Evolutionary conservation across 768 basidiomycete genomes (phyloP).

Genomic region (Rhodocollybia butyracea): DNA sequence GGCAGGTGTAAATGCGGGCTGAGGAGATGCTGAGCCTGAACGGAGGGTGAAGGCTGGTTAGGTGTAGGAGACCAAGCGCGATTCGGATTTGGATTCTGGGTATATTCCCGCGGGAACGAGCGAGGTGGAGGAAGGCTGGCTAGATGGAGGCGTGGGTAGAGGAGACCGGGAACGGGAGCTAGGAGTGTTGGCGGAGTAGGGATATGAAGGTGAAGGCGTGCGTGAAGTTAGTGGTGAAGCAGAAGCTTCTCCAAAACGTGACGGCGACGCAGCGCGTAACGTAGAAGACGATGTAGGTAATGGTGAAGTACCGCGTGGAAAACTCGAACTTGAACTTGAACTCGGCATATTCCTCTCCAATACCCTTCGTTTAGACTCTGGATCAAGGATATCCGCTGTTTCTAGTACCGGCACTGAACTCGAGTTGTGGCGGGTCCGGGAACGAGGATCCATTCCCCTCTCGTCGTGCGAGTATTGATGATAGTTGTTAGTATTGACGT

Average conservation of each 20-base stretch:
- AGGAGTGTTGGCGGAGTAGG: too few relatives aligned
- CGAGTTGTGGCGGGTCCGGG: conserved; percentile 6
- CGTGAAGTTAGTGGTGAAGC: neutral
- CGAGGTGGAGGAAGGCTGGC: too few relatives aligned
- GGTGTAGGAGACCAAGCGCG: neutral
- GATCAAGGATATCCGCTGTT: conserved; percentile 24
- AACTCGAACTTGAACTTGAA: too few relatives aligned
- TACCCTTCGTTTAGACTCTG: conserved; percentile 44
- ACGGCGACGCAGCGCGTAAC: neutral
- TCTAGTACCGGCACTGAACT: conserved; percentile 6
- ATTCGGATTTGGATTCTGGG: too few relatives aligned
- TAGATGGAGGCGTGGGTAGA: too few relatives aligned
- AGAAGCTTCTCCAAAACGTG: neutral
- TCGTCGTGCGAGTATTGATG: too few relatives aligned
- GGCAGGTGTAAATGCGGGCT: conserved; percentile 6
- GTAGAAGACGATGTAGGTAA: neutral
- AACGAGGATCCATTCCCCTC: too few relatives aligned
- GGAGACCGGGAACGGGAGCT: too few relatives aligned
- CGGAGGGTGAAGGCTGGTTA: neutral
- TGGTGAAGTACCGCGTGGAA: too few relatives aligned
- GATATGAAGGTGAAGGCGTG: neutral
- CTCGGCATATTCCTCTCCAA: conserved; percentile 67
- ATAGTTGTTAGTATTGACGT: too few relatives aligned
- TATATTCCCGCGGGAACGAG: too few relatives aligned
- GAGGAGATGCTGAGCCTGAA: neutral